Evolutionary conservation across 2,329 filamentous ascomycete genomes (phyloP), one percentile per base, ranked within the genome.

Genomic region (Neopestalotiopsis clavispora): DNA sequence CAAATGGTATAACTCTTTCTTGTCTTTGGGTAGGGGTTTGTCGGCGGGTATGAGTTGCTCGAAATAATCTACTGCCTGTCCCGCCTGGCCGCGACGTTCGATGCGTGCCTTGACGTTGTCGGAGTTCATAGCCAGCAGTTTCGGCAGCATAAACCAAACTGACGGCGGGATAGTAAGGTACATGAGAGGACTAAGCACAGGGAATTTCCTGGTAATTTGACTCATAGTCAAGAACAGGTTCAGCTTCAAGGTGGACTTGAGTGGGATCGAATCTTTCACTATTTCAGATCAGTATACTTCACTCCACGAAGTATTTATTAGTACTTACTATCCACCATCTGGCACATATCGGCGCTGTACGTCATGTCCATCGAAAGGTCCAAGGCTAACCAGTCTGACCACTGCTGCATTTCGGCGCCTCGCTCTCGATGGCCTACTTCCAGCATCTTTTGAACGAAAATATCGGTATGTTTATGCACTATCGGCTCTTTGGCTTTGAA

Each of bases 381-480:
- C 63, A 70, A 59, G 3, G 67, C 69, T 10, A 73, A 17, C 73
- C 73, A 74, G 20, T 72, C 65, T 10, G 69, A 70, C 71, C 74
- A 75, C 6, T 66, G 38, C 4, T 66, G 59, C 38, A 75, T 32
- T 52, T 32, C 52, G 5, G 72, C 59, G 3, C 72, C 73, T 1
- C 68, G 12, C 0, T n/a, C 17, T 1, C 28, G 34, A 1, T 23
- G 9, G 4, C 67, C 65, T 1, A 72, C 17, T n/a, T 71, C 45
- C 20, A 70, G 68, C 72, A 74, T 74, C 13, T 60, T 67, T 1
- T 30, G 5, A 20, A 74, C 64, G 49, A 74, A 75, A 14, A 66
- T 67, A 66, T 75, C 71, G 17, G 74, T 67, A 40, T 75, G 67
- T 30, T 68, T 56, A 20, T 75, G 69, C 65, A 75, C 72, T 30